Conservation (phyloP, 345 rosid species). For the Eucalyptus tenuipes region DNA sequence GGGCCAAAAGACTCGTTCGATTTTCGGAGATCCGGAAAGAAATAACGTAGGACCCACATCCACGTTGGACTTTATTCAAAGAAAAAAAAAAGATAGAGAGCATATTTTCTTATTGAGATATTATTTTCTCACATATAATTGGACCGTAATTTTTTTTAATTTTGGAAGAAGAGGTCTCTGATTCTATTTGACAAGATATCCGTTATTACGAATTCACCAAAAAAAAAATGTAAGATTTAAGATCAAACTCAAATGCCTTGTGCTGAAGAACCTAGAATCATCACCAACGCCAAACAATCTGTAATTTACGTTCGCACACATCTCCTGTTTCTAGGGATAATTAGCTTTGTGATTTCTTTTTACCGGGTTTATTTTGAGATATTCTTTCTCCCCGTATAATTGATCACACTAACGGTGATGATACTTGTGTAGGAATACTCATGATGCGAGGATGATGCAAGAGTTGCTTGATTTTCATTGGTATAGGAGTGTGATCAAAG, state of each 20-base stretch:
- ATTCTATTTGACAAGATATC: rapidly evolving
- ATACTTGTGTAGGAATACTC: not conserved
- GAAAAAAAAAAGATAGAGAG: not conserved
- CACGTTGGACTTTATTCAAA: not conserved
- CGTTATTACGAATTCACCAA: rapidly evolving
- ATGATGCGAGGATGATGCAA: not conserved
- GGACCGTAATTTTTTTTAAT: rapidly evolving
- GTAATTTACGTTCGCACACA: rapidly evolving
- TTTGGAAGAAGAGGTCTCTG: rapidly evolving
- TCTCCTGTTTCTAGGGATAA: not conserved
- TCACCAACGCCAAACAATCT: rapidly evolving
- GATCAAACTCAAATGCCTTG: rapidly evolving
- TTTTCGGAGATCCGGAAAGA: not conserved
- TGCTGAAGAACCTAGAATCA: rapidly evolving
- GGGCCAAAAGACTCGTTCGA: not conserved
- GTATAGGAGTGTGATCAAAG: rapidly evolving
- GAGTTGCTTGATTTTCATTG: not conserved
- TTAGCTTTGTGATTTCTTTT: not conserved
- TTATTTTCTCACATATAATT: not conserved
- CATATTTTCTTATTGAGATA: not conserved
- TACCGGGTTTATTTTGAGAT: rapidly evolving
- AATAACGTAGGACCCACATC: not conserved
- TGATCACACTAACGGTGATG: rapidly evolving
- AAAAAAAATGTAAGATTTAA: not conserved
- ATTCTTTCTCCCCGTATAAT: not conserved